Evolutionary conservation across 2,329 filamentous ascomycete species (phyloP).

Genomic region (Calonectria pseudoreteaudii): DNA sequence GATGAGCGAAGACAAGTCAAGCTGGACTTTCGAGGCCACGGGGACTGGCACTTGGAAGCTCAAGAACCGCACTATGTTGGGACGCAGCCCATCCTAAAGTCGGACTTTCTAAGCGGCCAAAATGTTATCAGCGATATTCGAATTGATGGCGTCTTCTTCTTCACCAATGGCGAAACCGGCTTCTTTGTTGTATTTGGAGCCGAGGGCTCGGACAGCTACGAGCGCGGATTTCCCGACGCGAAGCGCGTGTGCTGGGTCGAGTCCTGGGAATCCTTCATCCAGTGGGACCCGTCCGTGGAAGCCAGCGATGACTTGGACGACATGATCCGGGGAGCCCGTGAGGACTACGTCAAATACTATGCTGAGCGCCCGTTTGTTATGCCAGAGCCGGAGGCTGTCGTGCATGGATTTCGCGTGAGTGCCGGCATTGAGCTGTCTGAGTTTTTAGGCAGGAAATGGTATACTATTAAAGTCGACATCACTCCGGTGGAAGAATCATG

Average conservation of each 20-base stretch:
- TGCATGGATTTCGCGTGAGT: neutral
- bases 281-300: neutral
- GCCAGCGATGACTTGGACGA: neutral
- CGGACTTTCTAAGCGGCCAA: neutral
- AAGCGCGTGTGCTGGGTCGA: conserved; percentile 1
- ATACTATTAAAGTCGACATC: neutral
- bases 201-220: neutral
- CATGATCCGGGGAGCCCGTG: neutral
- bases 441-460: conserved; percentile 6
- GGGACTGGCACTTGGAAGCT: neutral
- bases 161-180: neutral
- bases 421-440: neutral
- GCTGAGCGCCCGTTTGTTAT: neutral
- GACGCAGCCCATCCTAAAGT: neutral
- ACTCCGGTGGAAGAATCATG: neutral
- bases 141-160: conserved; percentile 3
- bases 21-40: neutral
- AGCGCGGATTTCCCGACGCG: neutral
- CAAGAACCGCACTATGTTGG: neutral
- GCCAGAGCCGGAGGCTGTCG: neutral
- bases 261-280: neutral
- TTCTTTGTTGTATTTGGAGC: conserved; percentile 1
- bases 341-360: neutral
- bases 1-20: neutral
- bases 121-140: neutral